Base-by-base conservation (phyloP, 1,284 basidiomycete species). In the Inonotus obliquus region DNA sequence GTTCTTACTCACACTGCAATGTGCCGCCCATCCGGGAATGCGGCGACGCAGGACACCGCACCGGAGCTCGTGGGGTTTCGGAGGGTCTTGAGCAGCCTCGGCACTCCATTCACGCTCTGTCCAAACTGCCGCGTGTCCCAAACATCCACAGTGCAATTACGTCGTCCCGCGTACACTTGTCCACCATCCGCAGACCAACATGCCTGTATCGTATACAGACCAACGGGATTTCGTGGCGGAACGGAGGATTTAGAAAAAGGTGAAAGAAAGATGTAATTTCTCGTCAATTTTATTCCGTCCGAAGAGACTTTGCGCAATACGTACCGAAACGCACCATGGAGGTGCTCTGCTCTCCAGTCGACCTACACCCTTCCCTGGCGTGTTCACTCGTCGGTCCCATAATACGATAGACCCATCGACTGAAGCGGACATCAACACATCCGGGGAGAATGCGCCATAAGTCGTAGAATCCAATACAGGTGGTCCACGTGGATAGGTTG, bases 391-490 rank as follows among this genome's bases (percentile, higher is more conserved):
- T 66, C 87, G 83, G 71, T 99, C 96, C 88, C 95, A 96, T 6
- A 99, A 73, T 39, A 96, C 85, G 19, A 97, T 85, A 71, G 97
- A 93, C 0, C 97, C 96, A 67, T 98, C 95, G 65, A 98, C 89
- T 7, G 89, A 89, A 27, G 91, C 89, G 2, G 94, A 95, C 81
- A 99, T 83, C 47, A 99, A 74, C 41, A 97, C 74, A 71, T 98
- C 92, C 3, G 87, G 78, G 25, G 93, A 96, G 73, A 89, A 93
- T 17, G 80, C 74, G 23, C 80, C 72, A 68, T 86, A 92, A 6
- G 76, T 77, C 11, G 79, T 70, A 0, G 82, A 75, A 65, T 90
- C 84, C 35, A 96, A 76, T 25, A 89, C 73, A 0, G 88, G 86
- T 19, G 89, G 88, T 7, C 87, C 87, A 65, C 85, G 87, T 69